Conservation (phyloP, 495 filamentous ascomycete species). For the Podospora conica region DNA sequence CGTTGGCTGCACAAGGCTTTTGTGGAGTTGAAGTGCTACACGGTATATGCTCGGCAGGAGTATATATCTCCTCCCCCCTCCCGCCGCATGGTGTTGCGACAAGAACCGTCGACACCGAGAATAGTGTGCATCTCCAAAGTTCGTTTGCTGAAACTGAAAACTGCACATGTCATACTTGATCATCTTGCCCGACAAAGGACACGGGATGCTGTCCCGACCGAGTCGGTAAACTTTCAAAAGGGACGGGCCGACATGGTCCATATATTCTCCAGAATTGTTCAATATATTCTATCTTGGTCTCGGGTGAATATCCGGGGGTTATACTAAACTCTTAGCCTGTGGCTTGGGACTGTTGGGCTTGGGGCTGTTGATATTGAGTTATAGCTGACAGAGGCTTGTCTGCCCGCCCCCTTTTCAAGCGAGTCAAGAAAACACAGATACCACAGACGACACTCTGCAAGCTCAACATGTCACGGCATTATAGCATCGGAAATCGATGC, state of each 20-base stretch:
- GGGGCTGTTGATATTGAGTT: background rate
- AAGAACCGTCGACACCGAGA: background rate
- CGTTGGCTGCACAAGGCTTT: background rate
- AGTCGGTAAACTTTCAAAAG: background rate
- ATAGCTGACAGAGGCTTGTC: too few species aligned
- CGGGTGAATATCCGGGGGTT: background rate
- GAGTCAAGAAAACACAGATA: background rate
- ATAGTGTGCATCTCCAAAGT: background rate
- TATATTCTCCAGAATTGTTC: slow-evolving; percentile 7
- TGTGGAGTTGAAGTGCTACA: too few species aligned
- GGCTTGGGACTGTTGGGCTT: background rate
- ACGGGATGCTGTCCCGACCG: background rate
- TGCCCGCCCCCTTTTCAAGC: background rate
- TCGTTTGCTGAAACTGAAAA: background rate
- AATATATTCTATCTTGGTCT: background rate
- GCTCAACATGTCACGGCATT: background rate
- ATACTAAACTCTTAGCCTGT: background rate
- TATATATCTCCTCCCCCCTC: background rate
- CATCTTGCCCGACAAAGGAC: background rate
- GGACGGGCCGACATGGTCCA: background rate
- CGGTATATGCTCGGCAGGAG: background rate
- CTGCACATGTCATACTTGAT: background rate
- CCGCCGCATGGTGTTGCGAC: background rate
- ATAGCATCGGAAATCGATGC: background rate
- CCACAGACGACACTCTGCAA: too few species aligned